These are phyloP conservation scores for Carex kokanica DNA, from an alignment of 176 grass and related monocot genomes.

Conservation along the genomic window DNA sequence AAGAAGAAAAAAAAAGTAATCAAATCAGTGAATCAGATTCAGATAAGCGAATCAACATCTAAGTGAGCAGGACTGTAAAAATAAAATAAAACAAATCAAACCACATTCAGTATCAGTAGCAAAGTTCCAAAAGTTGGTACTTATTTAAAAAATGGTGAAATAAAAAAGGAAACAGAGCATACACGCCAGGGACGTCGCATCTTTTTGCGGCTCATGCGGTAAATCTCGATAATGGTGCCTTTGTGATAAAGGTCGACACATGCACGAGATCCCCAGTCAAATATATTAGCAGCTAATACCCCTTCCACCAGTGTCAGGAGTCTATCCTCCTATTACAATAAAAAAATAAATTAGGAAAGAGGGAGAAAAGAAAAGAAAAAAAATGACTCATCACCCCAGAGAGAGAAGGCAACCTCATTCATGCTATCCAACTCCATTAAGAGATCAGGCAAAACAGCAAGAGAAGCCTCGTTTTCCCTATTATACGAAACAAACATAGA, in stretches of 20 bases:
- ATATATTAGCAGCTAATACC: conserved; percentile 97
- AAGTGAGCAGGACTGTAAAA: neutral
- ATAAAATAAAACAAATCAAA: conserved; percentile 17
- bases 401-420: conserved; percentile 61
- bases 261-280: conserved; percentile 97
- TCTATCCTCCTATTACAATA: conserved; percentile 71
- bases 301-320: conserved; percentile 86
- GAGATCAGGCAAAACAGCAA: conserved; percentile 96
- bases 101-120: neutral
- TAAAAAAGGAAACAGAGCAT: conserved; percentile 32
- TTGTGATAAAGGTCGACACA: conserved; percentile 99
- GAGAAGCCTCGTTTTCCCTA: conserved; percentile 98
- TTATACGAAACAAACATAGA: conserved; percentile 22
- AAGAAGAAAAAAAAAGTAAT: conserved; percentile 22
- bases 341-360: conserved; percentile 4
- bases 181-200: conserved; percentile 95
- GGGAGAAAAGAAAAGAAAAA: neutral
- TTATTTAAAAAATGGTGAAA: neutral
- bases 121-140: neutral
- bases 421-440: conserved; percentile 94
- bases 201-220: conserved; percentile 99
- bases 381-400: neutral
- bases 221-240: conserved; percentile 99
- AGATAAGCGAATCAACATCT: neutral
- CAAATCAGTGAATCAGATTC: neutral